Base-by-base conservation (phyloP, 768 basidiomycete species). In the Tremella fuciformis region DNA sequence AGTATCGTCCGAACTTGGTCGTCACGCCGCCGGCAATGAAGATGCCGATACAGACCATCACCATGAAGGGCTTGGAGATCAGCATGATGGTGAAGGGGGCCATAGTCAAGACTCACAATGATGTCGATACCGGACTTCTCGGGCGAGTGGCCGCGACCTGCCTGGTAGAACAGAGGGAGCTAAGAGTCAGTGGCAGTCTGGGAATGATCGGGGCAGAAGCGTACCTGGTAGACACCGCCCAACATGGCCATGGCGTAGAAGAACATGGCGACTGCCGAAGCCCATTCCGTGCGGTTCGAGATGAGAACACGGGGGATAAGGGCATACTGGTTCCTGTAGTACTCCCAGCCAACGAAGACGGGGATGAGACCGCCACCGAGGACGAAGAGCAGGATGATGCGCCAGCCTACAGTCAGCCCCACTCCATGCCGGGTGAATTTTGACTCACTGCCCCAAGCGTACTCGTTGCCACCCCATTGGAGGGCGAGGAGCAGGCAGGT, bases 391-490 rank as follows among this genome's bases (percentile, higher is more conserved):
- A 77, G 64, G 57, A 75, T 69, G 62, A 71, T 74, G 50, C 71
- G 61, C 70, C 67, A 67, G 64, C 61, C 25, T 60, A 53, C 15
- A 25, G 26, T 56, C 50, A 53, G 34, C 57, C 57, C 22, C 38
- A 8, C 2, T 52, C 29, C 13, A 22, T 16, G 37, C 13, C 3
- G 11, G 11, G 13, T n/a, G 47, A 48, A 63, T 16, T 1, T n/a
- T 42, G 18, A 65, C 79, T 80, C 53, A 77, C 80, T 38, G 62
- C 80, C 34, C 81, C 82, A 83, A 1, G 80, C 72, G 57, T 80
- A 79, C 6, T 70, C 68, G 60, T 79, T 78, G 1, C 82, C 82
- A n/a, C 81, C 82, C 80, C 80, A 81, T 59, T 81, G 79, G 3
- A 83, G 65, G 2, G 82, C 78, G 2, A 83, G 73, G 26, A 81